Conservation (phyloP, 331 rosid species). For the Pyracantha coccinea region DNA sequence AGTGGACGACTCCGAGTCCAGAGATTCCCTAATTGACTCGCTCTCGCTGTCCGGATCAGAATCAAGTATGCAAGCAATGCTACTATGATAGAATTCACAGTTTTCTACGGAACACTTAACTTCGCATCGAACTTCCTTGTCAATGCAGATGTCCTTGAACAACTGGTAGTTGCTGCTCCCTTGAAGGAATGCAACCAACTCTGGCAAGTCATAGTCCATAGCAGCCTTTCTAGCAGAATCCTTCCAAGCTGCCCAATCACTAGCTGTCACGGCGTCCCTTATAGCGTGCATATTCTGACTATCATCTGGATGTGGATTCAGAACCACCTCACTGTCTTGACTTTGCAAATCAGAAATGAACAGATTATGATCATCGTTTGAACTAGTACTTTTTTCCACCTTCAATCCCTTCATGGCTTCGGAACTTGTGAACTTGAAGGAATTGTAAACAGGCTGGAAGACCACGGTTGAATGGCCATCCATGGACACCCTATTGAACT, state of each 20-base stretch:
- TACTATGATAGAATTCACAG: constrained; percentile 18
- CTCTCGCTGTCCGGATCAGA: constrained; percentile 7
- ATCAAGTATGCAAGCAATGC: constrained; percentile 10
- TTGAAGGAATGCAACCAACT: constrained; percentile 65
- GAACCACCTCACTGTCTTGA: not conserved
- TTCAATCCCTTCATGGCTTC: constrained; percentile 18
- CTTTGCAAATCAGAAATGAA: not conserved
- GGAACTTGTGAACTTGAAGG: constrained; percentile 20
- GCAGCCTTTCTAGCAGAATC: constrained; percentile 14
- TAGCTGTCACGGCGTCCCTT: not conserved
- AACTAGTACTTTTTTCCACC: not conserved
- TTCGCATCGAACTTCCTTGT: constrained; percentile 13
- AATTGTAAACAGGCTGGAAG: constrained; percentile 20
- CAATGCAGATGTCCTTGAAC: constrained; percentile 46
- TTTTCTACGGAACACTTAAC: constrained; percentile 12
- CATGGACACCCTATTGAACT: constrained; percentile 7
- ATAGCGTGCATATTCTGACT: not conserved
- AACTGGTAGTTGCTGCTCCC: constrained; percentile 53
- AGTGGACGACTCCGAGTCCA: constrained; percentile 11
- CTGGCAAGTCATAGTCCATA: constrained; percentile 48
- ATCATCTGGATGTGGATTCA: constrained; percentile 4
- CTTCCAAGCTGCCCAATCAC: not conserved
- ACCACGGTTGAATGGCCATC: constrained; percentile 13
- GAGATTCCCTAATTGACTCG: constrained; percentile 19
- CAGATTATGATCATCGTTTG: not conserved